phyloP scores from a whole-genome alignment of 257 asterid species.

The Nicotiana paniculata region DNA sequence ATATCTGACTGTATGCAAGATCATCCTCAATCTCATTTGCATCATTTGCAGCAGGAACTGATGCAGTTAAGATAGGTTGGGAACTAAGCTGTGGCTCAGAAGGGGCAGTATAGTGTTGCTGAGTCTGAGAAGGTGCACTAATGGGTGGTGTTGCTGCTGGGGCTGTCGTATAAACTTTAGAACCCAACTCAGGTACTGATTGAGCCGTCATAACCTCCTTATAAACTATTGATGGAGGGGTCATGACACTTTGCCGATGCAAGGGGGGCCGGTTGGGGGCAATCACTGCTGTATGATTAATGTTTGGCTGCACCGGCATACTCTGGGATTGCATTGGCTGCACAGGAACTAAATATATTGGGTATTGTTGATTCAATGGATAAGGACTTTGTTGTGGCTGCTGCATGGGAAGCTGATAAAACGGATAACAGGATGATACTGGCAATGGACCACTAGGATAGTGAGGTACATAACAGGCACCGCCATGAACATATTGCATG shows the following conservation, averaged over 20 bases:
- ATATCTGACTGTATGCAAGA: constrained; percentile 63
- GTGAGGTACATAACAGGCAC: constrained; percentile 47
- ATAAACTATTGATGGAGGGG: constrained; percentile 26
- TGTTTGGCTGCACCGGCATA: constrained; percentile 31
- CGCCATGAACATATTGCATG: constrained; percentile 50
- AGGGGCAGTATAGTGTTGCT: constrained; percentile 31
- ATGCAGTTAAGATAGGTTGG: constrained; percentile 28
- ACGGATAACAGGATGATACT: constrained; percentile 52
- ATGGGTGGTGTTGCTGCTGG: constrained; percentile 26
- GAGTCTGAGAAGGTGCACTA: constrained; percentile 31
- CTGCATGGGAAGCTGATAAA: constrained; percentile 59
- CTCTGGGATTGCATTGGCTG: constrained; percentile 47
- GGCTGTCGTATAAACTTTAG: constrained; percentile 24
- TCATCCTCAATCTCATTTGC: constrained; percentile 61
- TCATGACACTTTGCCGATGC: constrained; percentile 37
- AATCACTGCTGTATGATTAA: constrained; percentile 23
- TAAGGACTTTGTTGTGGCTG: constrained; percentile 37
- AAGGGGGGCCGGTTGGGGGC: constrained; percentile 36
- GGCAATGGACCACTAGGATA: constrained; percentile 36
- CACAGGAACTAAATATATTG: constrained; percentile 48
- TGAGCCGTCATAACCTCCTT: constrained; percentile 38
- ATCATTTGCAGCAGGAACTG: constrained; percentile 23
- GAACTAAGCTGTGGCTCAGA: constrained; percentile 33
- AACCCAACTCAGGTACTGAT: constrained; percentile 31
- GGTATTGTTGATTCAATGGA: constrained; percentile 53